A percentile compares a stretch with the other conserved stretches of the same genome.
phyloP scores from a whole-genome alignment of 2,329 filamentous ascomycete genomes.

The Metarhizium robertsii region DNA sequence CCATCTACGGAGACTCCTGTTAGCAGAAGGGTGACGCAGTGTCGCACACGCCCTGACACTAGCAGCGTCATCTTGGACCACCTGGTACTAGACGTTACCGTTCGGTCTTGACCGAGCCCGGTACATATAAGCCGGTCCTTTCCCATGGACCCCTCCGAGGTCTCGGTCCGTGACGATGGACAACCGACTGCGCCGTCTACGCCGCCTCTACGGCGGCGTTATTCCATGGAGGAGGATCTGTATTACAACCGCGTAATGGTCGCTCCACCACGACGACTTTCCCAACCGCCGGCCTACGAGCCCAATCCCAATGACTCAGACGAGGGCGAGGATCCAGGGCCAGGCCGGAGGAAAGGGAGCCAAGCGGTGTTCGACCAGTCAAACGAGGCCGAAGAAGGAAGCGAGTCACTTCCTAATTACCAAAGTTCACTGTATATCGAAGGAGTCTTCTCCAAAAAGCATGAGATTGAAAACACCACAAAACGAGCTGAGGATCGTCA shows the following conservation, averaged over 20 bases:
- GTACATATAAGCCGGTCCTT: slow-evolving; percentile 11
- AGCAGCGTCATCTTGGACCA: neutral
- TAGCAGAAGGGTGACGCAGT: slow-evolving; percentile 1
- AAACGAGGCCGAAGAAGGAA: slow-evolving; percentile 22
- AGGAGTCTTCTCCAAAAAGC: slow-evolving; percentile 51
- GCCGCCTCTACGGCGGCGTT: slow-evolving; percentile 32
- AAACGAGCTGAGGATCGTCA: slow-evolving; percentile 52
- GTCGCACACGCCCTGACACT: slow-evolving; percentile 3
- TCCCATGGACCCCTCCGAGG: slow-evolving; percentile 25
- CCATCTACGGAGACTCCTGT: slow-evolving; percentile 24
- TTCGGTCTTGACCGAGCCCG: slow-evolving; percentile 5
- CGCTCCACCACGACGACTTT: slow-evolving; percentile 30
- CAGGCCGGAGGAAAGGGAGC: slow-evolving; percentile 4
- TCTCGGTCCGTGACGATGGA: slow-evolving; percentile 23
- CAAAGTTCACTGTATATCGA: slow-evolving; percentile 46
- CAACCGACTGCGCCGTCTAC: slow-evolving; percentile 17
- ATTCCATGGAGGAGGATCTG: slow-evolving; percentile 47
- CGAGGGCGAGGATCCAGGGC: slow-evolving; percentile 3
- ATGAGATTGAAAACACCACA: slow-evolving; percentile 57
- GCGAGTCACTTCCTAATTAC: slow-evolving; percentile 39
- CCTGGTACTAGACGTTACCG: neutral
- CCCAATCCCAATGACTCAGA: slow-evolving; percentile 8
- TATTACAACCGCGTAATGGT: slow-evolving; percentile 44
- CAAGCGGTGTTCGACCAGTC: slow-evolving; percentile 10
- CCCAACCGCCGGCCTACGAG: slow-evolving; percentile 38